Percentiles rank a stretch among this genome's conserved stretches.
These are phyloP conservation scores for Pyricularia grisea DNA, from an alignment of 2,329 filamentous ascomycete genomes.

Conservation along the genomic window DNA sequence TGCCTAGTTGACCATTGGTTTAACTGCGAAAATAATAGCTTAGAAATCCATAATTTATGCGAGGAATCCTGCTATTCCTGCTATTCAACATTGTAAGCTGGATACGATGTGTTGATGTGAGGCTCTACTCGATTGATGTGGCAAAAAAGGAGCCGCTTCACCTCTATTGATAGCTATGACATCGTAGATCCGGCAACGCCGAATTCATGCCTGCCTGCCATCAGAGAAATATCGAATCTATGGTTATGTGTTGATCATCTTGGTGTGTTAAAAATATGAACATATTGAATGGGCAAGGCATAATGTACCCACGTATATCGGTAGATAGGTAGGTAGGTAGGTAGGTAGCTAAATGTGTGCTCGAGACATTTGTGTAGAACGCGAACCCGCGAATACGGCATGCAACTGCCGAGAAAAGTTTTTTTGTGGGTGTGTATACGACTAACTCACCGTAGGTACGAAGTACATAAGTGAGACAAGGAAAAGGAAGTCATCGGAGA, in stretches of 20 bases:
- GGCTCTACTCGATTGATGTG: not conserved
- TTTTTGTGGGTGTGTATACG: no score
- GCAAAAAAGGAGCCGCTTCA: no score
- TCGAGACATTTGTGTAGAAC: not conserved
- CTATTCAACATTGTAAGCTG: not conserved
- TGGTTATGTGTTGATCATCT: no score
- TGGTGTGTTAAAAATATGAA: no score
- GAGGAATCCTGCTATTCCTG: not conserved
- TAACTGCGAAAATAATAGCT: not conserved
- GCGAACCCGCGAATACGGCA: not conserved
- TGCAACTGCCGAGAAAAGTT: no score
- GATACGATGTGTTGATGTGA: not conserved
- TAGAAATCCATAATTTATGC: not conserved
- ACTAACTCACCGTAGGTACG: not conserved
- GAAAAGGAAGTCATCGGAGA: not conserved
- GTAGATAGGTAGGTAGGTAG: no score
- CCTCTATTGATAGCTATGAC: not conserved
- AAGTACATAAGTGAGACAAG: not conserved
- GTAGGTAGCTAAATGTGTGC: no score
- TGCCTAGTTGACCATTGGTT: not conserved
- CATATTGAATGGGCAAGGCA: no score
- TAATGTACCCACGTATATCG: no score
- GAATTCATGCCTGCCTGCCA: no score
- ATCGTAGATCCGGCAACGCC: not conserved
- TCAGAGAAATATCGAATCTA: no score